A percentile compares a stretch with the other conserved stretches of the same genome.
Conservation (phyloP, 371 early-diverging fungal species). For the Rhizopus stolonifer region DNA sequence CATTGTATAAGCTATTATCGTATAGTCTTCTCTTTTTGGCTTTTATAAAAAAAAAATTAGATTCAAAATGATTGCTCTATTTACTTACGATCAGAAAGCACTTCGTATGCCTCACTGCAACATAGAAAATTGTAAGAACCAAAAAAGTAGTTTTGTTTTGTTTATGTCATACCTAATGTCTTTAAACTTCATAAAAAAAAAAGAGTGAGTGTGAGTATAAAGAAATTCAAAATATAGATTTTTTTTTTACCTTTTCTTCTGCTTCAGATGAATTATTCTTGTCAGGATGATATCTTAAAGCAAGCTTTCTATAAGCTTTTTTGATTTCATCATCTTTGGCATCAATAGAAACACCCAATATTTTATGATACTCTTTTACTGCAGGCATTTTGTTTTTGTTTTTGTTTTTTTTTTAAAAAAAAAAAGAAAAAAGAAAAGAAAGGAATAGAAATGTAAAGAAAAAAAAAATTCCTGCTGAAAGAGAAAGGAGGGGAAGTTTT, state of each 20-base stretch:
- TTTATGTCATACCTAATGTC: slow-evolving; percentile 36
- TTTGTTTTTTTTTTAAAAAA: no score
- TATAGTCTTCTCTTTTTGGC: slow-evolving; percentile 29
- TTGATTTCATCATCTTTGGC: slow-evolving; percentile 44
- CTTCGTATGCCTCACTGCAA: slow-evolving; percentile 53
- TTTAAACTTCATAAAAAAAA: slow-evolving; percentile 32
- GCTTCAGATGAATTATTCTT: slow-evolving; percentile 48
- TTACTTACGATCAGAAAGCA: slow-evolving; percentile 52
- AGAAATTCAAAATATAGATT: no score
- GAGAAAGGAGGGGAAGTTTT: not conserved
- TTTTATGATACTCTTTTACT: slow-evolving; percentile 28
- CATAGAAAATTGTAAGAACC: not conserved
- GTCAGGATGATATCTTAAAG: slow-evolving; percentile 60
- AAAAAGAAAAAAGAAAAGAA: slow-evolving; percentile 8
- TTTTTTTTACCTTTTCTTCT: slow-evolving; percentile 40
- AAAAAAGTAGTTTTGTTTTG: not conserved
- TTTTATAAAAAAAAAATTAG: slow-evolving; percentile 14
- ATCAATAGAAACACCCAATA: slow-evolving; percentile 24
- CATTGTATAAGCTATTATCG: not conserved
- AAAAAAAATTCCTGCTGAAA: slow-evolving; percentile 1
- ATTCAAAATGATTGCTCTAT: not conserved
- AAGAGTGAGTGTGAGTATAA: not conserved
- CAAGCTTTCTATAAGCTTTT: slow-evolving; percentile 45
- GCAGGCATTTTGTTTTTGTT: slow-evolving; percentile 8
- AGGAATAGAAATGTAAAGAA: not conserved